Conservation (phyloP, 768 basidiomycete species). For the Tremella yokohamensis region DNA sequence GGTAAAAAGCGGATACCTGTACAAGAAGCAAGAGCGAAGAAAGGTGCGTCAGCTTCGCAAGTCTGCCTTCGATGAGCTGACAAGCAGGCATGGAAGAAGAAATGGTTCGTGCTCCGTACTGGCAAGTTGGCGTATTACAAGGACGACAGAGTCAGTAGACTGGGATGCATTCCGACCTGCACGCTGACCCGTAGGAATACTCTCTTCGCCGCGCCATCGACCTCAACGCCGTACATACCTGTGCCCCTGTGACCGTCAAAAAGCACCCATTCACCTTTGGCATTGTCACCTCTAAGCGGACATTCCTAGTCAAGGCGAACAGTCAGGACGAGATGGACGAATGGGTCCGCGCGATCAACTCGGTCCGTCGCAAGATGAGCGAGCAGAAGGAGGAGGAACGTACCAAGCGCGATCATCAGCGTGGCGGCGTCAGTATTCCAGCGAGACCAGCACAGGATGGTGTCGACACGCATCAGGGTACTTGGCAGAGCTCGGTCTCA, state of each 20-base stretch:
- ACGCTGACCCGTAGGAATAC: conserved; percentile 61
- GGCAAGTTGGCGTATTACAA: conserved; percentile 96
- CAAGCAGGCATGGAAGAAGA: conserved; percentile 90
- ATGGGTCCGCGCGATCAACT: conserved; percentile 82
- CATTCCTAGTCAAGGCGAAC: conserved; percentile 84
- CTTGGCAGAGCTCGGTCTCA: conserved; percentile 1
- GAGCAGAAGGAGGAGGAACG: conserved; percentile 49
- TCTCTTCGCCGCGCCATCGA: conserved; percentile 83
- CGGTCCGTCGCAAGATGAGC: conserved; percentile 62
- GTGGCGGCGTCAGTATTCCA: neutral
- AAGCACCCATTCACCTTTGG: conserved; percentile 85
- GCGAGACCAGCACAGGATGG: neutral
- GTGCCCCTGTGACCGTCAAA: conserved; percentile 81
- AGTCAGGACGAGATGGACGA: conserved; percentile 66
- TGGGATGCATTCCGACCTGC: neutral
- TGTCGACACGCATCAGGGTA: conserved; percentile 10
- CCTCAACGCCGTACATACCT: conserved; percentile 81
- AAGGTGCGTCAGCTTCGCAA: conserved; percentile 71
- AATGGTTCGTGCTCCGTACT: conserved; percentile 93
- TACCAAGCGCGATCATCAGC: conserved; percentile 9
- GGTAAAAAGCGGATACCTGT: conserved; percentile 87
- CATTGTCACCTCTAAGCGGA: conserved; percentile 81
- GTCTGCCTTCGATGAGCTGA: conserved; percentile 9
- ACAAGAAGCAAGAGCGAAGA: conserved; percentile 95
- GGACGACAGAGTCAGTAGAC: conserved; percentile 61